These are phyloP conservation scores for Nicotiana noctiflora DNA, from an alignment of 257 asterid genomes.

Conservation along the genomic window DNA sequence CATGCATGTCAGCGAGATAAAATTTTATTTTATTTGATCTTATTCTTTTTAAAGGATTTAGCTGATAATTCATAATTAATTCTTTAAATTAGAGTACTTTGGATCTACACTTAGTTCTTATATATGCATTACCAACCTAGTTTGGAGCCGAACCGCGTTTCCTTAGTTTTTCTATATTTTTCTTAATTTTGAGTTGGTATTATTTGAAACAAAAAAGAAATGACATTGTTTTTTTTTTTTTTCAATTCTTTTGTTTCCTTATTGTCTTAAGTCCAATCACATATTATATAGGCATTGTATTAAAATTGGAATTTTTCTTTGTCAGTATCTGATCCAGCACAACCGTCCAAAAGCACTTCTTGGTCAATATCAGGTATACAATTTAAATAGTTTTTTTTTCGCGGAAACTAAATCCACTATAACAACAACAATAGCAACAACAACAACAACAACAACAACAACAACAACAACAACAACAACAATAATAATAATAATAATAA, in stretches of 20 bases:
- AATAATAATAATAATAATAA: no score
- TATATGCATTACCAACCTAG: not conserved
- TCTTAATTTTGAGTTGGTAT: not conserved
- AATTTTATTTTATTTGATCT: no score
- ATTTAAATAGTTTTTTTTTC: slow-evolving; percentile 5
- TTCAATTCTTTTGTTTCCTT: not conserved
- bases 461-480: no score
- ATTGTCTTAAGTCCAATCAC: not conserved
- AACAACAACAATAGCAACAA: not conserved
- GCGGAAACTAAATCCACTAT: not conserved
- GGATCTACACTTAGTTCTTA: not conserved
- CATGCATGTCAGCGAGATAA: not conserved
- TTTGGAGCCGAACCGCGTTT: not conserved
- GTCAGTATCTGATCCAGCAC: slow-evolving; percentile 18
- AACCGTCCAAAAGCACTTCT: slow-evolving; percentile 30
- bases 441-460: no score
- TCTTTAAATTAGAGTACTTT: not conserved
- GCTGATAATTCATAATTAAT: not conserved
- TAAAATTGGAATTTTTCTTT: not conserved
- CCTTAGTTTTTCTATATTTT: not conserved
- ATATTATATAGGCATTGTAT: not conserved
- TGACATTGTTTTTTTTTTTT: not conserved
- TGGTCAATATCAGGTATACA: slow-evolving; percentile 33
- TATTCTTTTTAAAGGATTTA: not conserved
- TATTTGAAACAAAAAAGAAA: not conserved